Conservation (phyloP, 2,329 filamentous ascomycete species). For the Fusarium solani-melongenae region DNA sequence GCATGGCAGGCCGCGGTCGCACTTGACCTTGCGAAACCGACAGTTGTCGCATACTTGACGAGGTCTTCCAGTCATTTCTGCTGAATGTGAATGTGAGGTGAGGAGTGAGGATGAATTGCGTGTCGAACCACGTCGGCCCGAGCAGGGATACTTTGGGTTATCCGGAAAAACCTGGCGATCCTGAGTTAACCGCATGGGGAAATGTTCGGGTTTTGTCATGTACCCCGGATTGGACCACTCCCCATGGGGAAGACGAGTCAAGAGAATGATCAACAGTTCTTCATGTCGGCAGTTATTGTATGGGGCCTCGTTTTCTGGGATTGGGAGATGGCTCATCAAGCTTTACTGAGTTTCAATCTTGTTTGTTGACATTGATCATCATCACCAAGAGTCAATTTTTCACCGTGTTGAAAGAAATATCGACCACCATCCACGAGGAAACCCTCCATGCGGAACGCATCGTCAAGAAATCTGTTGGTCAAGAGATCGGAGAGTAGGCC, state of each 20-base stretch:
- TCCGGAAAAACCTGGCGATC: background rate
- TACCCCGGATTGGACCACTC: slow-evolving; percentile 1
- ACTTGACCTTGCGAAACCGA: slow-evolving; percentile 49
- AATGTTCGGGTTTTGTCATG: slow-evolving; percentile 17
- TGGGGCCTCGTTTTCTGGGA: background rate
- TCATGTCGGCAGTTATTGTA: slow-evolving; percentile 3
- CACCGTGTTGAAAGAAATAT: background rate
- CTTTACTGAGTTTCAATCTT: background rate
- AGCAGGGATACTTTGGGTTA: background rate
- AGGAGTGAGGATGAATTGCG: background rate
- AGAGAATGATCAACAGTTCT: slow-evolving; percentile 9
- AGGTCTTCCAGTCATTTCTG: slow-evolving; percentile 7
- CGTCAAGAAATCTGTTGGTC: background rate
- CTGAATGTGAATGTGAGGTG: background rate
- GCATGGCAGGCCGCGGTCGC: slow-evolving; percentile 46
- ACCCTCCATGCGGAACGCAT: background rate
- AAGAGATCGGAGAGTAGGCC: background rate
- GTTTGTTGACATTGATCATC: background rate
- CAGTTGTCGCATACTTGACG: slow-evolving; percentile 46
- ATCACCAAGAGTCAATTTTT: background rate
- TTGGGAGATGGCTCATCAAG: background rate
- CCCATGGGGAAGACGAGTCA: background rate
- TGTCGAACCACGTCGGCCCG: background rate
- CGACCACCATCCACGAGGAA: background rate
- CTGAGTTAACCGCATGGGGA: slow-evolving; percentile 19